phyloP scores from a whole-genome alignment of 805 yeast species.

The Monosporozyma servazzii region DNA sequence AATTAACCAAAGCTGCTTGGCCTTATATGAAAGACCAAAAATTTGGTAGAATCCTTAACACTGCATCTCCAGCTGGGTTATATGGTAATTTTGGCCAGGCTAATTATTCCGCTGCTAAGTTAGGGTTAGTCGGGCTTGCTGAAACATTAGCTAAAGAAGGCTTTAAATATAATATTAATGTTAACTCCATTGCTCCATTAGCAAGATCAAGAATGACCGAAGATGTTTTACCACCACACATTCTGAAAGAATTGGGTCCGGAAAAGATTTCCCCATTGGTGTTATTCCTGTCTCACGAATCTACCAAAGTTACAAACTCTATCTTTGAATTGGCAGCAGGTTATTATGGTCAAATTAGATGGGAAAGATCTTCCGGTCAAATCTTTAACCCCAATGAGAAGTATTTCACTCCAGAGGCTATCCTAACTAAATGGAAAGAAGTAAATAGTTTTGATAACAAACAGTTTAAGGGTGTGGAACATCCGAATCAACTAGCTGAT shows the following conservation, averaged over 20 bases:
- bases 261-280: slow-evolving; percentile 91
- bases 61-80: slow-evolving; percentile 95
- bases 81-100: slow-evolving; percentile 97
- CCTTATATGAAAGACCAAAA: slow-evolving; percentile 74
- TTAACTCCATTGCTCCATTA: slow-evolving; percentile 85
- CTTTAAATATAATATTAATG: slow-evolving; percentile 66
- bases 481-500: slow-evolving; percentile 69
- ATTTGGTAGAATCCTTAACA: slow-evolving; percentile 82
- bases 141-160: slow-evolving; percentile 97
- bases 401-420: slow-evolving; percentile 75
- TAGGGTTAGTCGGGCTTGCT: slow-evolving; percentile 82
- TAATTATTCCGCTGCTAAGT: slow-evolving; percentile 88
- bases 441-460: slow-evolving; percentile 55
- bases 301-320: slow-evolving; percentile 55
- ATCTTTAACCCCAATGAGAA: slow-evolving; percentile 64
- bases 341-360: slow-evolving; percentile 79
- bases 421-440: slow-evolving; percentile 55
- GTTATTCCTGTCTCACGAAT: slow-evolving; percentile 64
- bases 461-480: slow-evolving; percentile 44
- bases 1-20: slow-evolving; percentile 86
- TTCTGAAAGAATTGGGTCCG: slow-evolving; percentile 72
- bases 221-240: slow-evolving; percentile 73
- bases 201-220: slow-evolving; percentile 97
- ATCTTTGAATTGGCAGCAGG: slow-evolving; percentile 94
- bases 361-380: slow-evolving; percentile 89